Evolutionary conservation across 768 basidiomycete species (phyloP).

Genomic region (Tylopilus plumbeoviolaceoides): DNA sequence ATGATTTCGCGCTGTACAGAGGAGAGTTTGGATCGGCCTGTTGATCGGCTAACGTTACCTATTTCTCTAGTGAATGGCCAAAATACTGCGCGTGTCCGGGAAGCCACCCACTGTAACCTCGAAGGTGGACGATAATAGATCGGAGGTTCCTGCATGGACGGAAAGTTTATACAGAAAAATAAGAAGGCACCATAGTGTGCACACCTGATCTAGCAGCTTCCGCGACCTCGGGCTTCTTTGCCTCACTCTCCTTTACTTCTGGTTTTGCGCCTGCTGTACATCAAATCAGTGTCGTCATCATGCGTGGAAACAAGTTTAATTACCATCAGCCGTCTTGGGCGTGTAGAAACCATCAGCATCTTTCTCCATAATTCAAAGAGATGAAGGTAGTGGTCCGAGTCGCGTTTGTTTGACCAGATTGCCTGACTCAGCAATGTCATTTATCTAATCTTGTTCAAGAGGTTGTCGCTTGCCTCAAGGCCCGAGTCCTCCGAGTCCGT

Average conservation of each 20-base stretch:
- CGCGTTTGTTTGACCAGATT: neutral
- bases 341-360: constrained; percentile 80
- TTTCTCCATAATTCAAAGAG: constrained; percentile 50
- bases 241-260: constrained; percentile 28
- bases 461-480: neutral
- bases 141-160: constrained; percentile 34
- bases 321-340: constrained; percentile 44
- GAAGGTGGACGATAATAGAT: constrained; percentile 76
- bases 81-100: neutral
- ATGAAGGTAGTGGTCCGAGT: neutral
- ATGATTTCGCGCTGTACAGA: constrained; percentile 86
- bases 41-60: constrained; percentile 97
- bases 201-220: constrained; percentile 21
- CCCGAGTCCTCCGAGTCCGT: no score
- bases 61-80: constrained; percentile 8
- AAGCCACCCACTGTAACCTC: constrained; percentile 65
- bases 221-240: constrained; percentile 17
- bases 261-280: constrained; percentile 16
- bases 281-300: constrained; percentile 7
- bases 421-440: constrained; percentile 23
- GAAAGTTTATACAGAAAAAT: neutral
- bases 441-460: constrained; percentile 23
- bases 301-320: neutral
- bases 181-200: constrained; percentile 2
- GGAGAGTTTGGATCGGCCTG: constrained; percentile 97